These are phyloP conservation scores for Sclerotinia sclerotiorum DNA, from an alignment of 2,329 filamentous ascomycete species.

Conservation along the genomic window DNA sequence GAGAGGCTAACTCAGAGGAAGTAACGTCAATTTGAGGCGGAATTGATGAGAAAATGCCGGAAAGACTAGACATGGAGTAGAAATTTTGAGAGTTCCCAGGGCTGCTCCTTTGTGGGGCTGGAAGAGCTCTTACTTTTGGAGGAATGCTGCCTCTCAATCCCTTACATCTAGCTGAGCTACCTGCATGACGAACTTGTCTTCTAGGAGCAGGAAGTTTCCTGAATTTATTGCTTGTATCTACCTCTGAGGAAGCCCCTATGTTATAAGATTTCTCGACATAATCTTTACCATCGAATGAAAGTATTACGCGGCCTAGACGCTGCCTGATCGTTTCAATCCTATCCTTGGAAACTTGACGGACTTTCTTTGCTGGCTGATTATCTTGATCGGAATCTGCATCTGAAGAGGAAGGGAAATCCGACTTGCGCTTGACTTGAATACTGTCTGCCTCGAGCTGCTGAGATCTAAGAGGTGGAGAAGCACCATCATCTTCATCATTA, in stretches of 20 bases:
- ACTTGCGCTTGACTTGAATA: conserved; percentile 1
- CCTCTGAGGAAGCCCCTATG: background rate
- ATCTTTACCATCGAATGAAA: background rate
- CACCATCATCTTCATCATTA: background rate
- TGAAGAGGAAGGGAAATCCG: conserved; percentile 3
- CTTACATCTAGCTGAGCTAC: background rate
- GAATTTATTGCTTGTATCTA: too few species aligned
- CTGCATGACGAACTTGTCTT: background rate
- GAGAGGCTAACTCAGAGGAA: conserved; percentile 27
- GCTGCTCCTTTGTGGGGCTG: background rate
- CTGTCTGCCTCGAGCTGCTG: background rate
- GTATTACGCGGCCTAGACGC: background rate
- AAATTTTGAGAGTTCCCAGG: background rate
- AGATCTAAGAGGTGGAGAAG: background rate
- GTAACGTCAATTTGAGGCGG: conserved; percentile 24
- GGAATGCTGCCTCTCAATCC: background rate
- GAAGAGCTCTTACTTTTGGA: background rate
- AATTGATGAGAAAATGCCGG: background rate
- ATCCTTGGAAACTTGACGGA: background rate
- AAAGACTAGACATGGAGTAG: background rate
- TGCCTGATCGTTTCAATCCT: background rate
- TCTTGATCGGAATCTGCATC: background rate
- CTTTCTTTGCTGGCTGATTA: background rate
- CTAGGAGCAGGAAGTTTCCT: too few species aligned
- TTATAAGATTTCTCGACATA: conserved; percentile 21